phyloP scores from a whole-genome alignment of 108 stramenopile genomes.

The Pseudonitzschia delicatissima region DNA sequence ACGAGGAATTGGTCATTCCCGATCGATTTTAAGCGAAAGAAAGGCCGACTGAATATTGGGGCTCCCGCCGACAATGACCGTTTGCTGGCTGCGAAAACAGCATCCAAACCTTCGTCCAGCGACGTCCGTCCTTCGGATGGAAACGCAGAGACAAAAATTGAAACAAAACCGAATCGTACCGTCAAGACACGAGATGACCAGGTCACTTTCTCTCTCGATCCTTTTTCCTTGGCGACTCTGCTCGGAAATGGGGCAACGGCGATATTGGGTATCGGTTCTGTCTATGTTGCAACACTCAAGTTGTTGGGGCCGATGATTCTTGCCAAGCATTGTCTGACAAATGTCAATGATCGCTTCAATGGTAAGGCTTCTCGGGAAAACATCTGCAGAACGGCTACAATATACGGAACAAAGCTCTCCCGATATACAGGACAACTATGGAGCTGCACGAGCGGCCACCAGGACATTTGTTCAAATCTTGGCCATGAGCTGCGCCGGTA shows the following conservation, averaged over 20 bases:
- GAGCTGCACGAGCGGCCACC: slow-evolving; percentile 41
- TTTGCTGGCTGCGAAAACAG: neutral
- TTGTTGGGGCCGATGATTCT: slow-evolving; percentile 47
- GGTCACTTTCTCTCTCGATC: slow-evolving; percentile 25
- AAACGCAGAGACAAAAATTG: neutral
- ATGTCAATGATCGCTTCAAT: slow-evolving; percentile 49
- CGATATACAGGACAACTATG: no score
- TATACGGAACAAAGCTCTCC: no score
- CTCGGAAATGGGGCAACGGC: neutral
- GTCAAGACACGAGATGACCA: neutral
- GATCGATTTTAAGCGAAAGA: slow-evolving; percentile 5
- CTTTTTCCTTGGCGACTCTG: slow-evolving; percentile 14
- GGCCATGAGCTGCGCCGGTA: slow-evolving; percentile 34
- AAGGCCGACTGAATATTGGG: neutral
- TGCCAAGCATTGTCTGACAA: slow-evolving; percentile 26
- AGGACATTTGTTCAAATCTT: slow-evolving; percentile 44
- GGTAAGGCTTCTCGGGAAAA: slow-evolving; percentile 62
- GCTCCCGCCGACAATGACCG: neutral
- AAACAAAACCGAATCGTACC: neutral
- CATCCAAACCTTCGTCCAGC: neutral
- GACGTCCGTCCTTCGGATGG: neutral
- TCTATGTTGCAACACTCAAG: slow-evolving; percentile 33
- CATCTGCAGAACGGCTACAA: slow-evolving; percentile 49
- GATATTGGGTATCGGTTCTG: slow-evolving; percentile 3
- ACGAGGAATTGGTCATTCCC: slow-evolving; percentile 2